Evolutionary conservation across 805 yeast species (phyloP).

Genomic region (Ogataea neopini): DNA sequence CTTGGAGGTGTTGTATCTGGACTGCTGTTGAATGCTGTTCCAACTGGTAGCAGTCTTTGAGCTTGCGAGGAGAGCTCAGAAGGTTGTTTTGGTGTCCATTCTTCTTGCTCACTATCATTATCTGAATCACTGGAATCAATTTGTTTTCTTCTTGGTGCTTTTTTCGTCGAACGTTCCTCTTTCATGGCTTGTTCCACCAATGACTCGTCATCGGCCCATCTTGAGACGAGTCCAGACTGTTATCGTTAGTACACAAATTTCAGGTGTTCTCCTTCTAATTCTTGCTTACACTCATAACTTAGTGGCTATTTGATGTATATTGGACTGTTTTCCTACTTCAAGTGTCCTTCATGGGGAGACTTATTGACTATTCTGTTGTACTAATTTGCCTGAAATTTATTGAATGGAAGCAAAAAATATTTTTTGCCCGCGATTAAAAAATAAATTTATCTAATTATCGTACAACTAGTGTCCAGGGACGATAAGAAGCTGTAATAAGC

Average conservation of each 20-base stretch:
- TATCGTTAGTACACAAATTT: not conserved
- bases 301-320: not conserved
- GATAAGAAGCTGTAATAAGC: not conserved
- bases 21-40: not conserved
- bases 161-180: conserved; percentile 9
- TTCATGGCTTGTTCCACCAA: conserved; percentile 25
- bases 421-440: conserved; percentile 5
- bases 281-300: conserved; percentile 5
- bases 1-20: conserved; percentile 5
- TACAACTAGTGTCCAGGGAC: not conserved
- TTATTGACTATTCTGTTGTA: not conserved
- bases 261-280: not conserved
- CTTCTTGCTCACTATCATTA: conserved; percentile 12
- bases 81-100: conserved; percentile 8
- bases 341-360: not conserved
- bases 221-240: conserved; percentile 29
- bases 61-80: conserved; percentile 17
- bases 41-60: conserved; percentile 19
- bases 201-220: conserved; percentile 36
- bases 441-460: not conserved
- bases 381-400: not conserved
- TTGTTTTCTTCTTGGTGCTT: not conserved
- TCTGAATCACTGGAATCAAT: conserved; percentile 1
- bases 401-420: not conserved
- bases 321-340: not conserved